Conservation (phyloP, 2,329 filamentous ascomycete species). For the Penicillium thymicola region DNA sequence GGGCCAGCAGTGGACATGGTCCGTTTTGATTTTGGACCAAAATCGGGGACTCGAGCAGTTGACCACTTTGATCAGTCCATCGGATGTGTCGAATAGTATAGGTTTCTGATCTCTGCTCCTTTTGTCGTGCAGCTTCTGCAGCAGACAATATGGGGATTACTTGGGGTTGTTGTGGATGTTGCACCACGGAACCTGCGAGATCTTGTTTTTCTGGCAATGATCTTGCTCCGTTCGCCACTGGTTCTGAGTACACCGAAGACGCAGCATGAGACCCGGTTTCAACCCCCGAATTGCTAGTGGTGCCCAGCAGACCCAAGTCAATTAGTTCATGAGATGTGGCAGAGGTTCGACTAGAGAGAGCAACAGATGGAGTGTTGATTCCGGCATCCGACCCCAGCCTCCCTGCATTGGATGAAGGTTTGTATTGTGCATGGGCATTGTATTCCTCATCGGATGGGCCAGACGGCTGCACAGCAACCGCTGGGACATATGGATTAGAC, state of each 20-base stretch:
- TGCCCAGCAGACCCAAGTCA: conserved; percentile 23
- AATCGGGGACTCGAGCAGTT: conserved; percentile 75
- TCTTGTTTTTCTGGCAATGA: neutral
- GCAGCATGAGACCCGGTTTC: conserved; percentile 6
- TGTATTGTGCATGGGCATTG: conserved; percentile 3
- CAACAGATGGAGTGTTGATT: conserved; percentile 19
- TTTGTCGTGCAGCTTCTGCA: conserved; percentile 34
- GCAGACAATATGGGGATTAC: conserved; percentile 22
- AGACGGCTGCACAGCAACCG: conserved; percentile 13
- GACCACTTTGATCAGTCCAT: conserved; percentile 70
- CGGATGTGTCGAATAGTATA: conserved; percentile 91
- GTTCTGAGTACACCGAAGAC: conserved; percentile 16
- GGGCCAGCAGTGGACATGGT: conserved; percentile 84
- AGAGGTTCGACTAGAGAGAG: conserved; percentile 26
- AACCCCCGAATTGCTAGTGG: conserved; percentile 5
- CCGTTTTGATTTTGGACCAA: conserved; percentile 92
- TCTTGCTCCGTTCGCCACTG: neutral
- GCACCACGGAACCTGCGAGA: neutral
- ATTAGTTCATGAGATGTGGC: conserved; percentile 34
- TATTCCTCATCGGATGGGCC: conserved; percentile 1
- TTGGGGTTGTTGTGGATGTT: conserved; percentile 2
- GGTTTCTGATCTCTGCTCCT: conserved; percentile 63
- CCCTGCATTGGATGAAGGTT: conserved; percentile 6
- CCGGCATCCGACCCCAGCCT: conserved; percentile 19
- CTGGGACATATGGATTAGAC: conserved; percentile 16